phyloP scores from a whole-genome alignment of 2,329 filamentous ascomycete species.

The Mycosphaerella sp. region DNA sequence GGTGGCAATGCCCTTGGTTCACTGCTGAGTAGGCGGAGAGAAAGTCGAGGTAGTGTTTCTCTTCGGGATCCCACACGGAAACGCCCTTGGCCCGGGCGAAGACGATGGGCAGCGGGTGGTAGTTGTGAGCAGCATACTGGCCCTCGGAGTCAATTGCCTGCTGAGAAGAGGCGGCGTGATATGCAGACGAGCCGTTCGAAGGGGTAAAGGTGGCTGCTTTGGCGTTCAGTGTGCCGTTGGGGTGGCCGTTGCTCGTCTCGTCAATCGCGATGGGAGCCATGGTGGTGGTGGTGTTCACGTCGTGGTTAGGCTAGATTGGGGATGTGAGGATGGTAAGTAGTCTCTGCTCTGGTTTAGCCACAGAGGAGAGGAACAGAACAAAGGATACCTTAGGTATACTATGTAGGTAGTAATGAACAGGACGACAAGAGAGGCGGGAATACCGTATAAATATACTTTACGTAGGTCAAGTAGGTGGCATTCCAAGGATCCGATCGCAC shows the following conservation, averaged over 20 bases:
- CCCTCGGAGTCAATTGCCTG: conserved; percentile 75
- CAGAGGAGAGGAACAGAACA: background rate
- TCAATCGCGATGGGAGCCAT: conserved; percentile 36
- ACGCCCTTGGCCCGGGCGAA: conserved; percentile 79
- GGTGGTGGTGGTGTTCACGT: conserved; percentile 9
- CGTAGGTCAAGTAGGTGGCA: too few relatives aligned
- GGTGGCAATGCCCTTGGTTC: conserved; percentile 97
- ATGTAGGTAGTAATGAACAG: too few relatives aligned
- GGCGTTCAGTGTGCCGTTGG: conserved; percentile 34
- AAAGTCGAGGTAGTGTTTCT: conserved; percentile 90
- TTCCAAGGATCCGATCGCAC: too few relatives aligned
- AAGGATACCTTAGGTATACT: background rate
- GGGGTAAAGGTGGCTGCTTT: conserved; percentile 39
- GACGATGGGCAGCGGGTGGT: conserved; percentile 92
- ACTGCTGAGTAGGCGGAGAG: conserved; percentile 96
- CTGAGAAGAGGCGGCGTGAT: conserved; percentile 72
- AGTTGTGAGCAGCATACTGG: conserved; percentile 92
- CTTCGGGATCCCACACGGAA: conserved; percentile 92
- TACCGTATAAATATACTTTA: too few relatives aligned
- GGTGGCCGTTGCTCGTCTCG: conserved; percentile 24
- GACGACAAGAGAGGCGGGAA: too few relatives aligned
- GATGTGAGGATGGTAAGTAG: too few relatives aligned
- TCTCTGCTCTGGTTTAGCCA: background rate
- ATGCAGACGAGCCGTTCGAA: conserved; percentile 40
- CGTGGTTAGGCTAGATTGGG: conserved; percentile 22